Conservation (phyloP, 352 stramenopile species). For the Plasmopara viticola region DNA sequence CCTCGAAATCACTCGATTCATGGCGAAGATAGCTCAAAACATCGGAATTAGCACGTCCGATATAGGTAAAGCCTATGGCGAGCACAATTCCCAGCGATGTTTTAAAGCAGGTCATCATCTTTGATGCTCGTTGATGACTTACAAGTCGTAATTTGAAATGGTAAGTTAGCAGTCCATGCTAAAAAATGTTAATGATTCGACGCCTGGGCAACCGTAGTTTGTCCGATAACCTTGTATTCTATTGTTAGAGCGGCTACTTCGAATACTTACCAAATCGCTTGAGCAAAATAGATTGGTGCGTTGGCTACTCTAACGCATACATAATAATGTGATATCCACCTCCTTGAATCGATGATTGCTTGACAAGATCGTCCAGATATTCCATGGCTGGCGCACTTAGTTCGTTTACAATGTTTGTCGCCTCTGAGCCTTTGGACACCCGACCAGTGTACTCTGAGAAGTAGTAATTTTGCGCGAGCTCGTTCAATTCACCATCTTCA, state of each 20-base stretch:
- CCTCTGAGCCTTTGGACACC: constrained; percentile 28
- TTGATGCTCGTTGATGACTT: too few species aligned
- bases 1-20: too few species aligned
- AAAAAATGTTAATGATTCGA: too few species aligned
- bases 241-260: neutral
- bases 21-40: too few species aligned
- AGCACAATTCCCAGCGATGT: too few species aligned
- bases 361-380: constrained; percentile 50
- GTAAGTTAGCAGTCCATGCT: too few species aligned
- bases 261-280: neutral
- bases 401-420: constrained; percentile 38
- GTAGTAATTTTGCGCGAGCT: constrained; percentile 30
- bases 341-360: constrained; percentile 20
- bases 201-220: too few species aligned
- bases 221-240: too few species aligned
- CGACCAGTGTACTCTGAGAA: constrained; percentile 65
- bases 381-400: constrained; percentile 44
- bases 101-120: too few species aligned
- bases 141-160: too few species aligned
- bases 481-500: constrained; percentile 28
- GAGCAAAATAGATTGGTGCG: neutral
- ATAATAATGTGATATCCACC: constrained; percentile 19
- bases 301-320: constrained; percentile 24
- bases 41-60: too few species aligned
- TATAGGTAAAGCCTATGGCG: too few species aligned